These are phyloP conservation scores for Pulveroboletus sp. DNA, from an alignment of 768 basidiomycete genomes.

Conservation along the genomic window DNA sequence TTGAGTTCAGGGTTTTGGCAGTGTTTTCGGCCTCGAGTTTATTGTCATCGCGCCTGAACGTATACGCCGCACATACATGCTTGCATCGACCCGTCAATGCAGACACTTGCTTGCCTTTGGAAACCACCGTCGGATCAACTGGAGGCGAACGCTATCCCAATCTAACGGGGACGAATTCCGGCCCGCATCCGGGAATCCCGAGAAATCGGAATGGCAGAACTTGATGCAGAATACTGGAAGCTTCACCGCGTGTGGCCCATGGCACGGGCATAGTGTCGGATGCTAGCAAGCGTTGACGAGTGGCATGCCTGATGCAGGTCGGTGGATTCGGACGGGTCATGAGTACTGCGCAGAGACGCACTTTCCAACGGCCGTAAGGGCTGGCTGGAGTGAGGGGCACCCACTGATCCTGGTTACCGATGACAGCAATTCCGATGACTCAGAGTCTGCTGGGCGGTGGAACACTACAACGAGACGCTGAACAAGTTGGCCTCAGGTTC, in stretches of 20 bases:
- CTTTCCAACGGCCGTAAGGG: too few species aligned
- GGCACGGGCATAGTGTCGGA: neutral
- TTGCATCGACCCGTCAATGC: neutral
- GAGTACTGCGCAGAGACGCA: neutral
- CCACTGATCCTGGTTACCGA: constrained; percentile 7
- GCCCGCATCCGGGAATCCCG: constrained; percentile 3
- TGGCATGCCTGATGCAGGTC: neutral
- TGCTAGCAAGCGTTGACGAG: neutral
- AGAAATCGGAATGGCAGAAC: neutral
- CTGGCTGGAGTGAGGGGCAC: too few species aligned
- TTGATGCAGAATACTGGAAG: neutral
- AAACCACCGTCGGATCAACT: neutral
- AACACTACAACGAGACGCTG: neutral
- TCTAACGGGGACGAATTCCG: constrained; percentile 9
- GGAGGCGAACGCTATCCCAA: neutral
- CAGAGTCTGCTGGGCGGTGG: constrained; percentile 4
- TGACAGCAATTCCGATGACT: neutral
- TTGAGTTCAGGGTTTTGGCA: constrained; percentile 1
- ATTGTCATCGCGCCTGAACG: neutral
- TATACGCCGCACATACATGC: neutral
- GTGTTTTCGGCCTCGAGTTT: neutral
- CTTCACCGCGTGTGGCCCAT: neutral
- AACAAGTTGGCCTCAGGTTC: neutral
- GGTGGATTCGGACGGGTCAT: neutral
- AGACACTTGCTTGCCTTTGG: neutral